Base-by-base conservation (phyloP, 306 rosid species). In the apple (Malus domestica) region DNA sequence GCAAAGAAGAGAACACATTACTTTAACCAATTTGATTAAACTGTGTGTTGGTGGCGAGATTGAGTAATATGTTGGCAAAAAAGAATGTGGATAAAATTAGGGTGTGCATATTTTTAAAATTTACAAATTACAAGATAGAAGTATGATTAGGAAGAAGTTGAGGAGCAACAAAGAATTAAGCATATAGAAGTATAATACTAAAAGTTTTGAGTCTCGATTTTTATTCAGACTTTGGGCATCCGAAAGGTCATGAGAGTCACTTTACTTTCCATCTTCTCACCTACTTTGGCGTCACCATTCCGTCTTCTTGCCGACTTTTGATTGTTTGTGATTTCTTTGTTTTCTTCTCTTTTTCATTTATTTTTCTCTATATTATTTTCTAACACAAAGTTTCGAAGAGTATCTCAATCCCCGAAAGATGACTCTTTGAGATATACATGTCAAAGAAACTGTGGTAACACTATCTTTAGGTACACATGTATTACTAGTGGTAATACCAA, bases 161-260 rank as follows among this genome's bases (percentile, higher is more conserved):
- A 49, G 8, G 55, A 5, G 20, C 55, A 49, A 49, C 20, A 49
- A 15, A 5, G 55, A 49, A 5, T 15, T 15, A 49, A 15, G 55
- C 8, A 49, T 2, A 66, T 94, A 76, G 95, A 89, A 9, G 12
- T 2, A 42, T 42, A 9, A 9, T 9, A 8, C 10, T 10, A 42
- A 42, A 42, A 42, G 45, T 42, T 49, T 51, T 51, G 18, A 51
- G 20, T 51, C 20, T 16, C 20, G 55, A 51, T 51, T 27, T 15
- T 70, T 2, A 9, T 49, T 29, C 61, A 25, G 15, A 46, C 42
- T 52, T 45, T 46, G 40, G 32, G 11, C 42, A 7, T 71, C 49
- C 4, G 19, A 1, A 22, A 30, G 8, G 68, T 16, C 42, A 38
- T 58, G 55, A 4, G 55, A 72, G 67, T 35, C n/a, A 14, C 35